These are phyloP conservation scores for Aureobasidium sp. DNA, from an alignment of 2,329 filamentous ascomycete species.

Conservation along the genomic window DNA sequence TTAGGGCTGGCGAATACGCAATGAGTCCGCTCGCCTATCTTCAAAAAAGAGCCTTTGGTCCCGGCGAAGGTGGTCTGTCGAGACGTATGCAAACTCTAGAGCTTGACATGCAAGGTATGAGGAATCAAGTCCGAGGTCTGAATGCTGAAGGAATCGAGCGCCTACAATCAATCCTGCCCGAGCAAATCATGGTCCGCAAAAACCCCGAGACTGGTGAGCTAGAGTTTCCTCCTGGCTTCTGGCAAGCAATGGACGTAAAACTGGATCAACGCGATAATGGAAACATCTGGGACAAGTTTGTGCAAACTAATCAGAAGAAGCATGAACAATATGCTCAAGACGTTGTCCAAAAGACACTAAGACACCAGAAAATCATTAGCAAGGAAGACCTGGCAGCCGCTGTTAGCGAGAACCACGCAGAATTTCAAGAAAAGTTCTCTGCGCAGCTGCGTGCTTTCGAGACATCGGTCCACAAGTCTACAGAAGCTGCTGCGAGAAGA, in stretches of 20 bases:
- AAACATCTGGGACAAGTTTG: conserved; percentile 25
- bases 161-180: conserved; percentile 48
- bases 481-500: neutral
- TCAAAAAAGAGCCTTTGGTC: neutral
- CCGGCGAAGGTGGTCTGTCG: neutral
- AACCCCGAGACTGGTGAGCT: conserved; percentile 46
- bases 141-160: conserved; percentile 19
- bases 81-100: conserved; percentile 4
- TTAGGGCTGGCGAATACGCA: conserved; percentile 7
- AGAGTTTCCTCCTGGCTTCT: conserved; percentile 56
- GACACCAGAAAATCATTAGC: conserved; percentile 18
- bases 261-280: conserved; percentile 42
- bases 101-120: conserved; percentile 3
- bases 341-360: conserved; percentile 15
- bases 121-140: conserved; percentile 6
- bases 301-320: conserved; percentile 31
- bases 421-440: conserved; percentile 15
- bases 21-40: conserved; percentile 1
- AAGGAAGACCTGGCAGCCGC: conserved; percentile 18
- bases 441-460: conserved; percentile 14
- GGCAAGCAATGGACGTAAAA: conserved; percentile 54
- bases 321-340: conserved; percentile 30
- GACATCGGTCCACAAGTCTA: conserved; percentile 11
- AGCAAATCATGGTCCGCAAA: conserved; percentile 47
- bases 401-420: conserved; percentile 18